phyloP scores from a whole-genome alignment of 345 rosid genomes.

The Theobroma cacao region DNA sequence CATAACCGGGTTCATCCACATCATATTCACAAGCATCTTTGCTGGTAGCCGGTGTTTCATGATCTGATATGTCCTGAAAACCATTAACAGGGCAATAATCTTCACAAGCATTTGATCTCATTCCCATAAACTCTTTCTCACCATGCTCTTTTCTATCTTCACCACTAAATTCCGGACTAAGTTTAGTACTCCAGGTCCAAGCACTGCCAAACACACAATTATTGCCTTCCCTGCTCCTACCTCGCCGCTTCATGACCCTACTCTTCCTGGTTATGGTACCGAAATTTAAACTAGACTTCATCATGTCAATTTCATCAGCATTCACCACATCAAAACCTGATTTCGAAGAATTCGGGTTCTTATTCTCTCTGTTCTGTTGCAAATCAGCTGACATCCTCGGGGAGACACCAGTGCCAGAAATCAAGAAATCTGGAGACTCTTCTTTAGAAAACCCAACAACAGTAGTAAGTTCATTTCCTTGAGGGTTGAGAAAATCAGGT shows the following conservation, averaged over 20 bases:
- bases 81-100: conserved; percentile 15
- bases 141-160: conserved; percentile 26
- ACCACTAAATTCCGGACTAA: conserved; percentile 22
- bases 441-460: conserved; percentile 15
- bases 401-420: conserved; percentile 21
- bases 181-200: conserved; percentile 40
- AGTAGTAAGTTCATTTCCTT: conserved; percentile 11
- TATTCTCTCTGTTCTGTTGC: conserved; percentile 35
- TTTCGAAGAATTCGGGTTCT: conserved; percentile 40
- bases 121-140: conserved; percentile 20
- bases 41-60: conserved; percentile 24
- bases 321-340: conserved; percentile 18
- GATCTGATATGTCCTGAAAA: conserved; percentile 23
- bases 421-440: conserved; percentile 19
- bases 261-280: conserved; percentile 46
- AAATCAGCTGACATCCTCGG: conserved; percentile 28
- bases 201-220: conserved; percentile 24
- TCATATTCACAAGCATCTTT: conserved; percentile 29
- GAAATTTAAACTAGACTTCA: conserved; percentile 31
- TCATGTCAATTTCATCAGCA: conserved; percentile 19
- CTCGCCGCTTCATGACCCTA: conserved; percentile 49
- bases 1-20: conserved; percentile 19
- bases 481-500: conserved; percentile 21
- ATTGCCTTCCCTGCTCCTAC: conserved; percentile 24
- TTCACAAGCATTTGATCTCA: conserved; percentile 13